Percentiles rank a stretch among this genome's conserved stretches.
These are phyloP conservation scores for Fusarium subglutinans DNA, from an alignment of 2,329 filamentous ascomycete species.

Conservation along the genomic window DNA sequence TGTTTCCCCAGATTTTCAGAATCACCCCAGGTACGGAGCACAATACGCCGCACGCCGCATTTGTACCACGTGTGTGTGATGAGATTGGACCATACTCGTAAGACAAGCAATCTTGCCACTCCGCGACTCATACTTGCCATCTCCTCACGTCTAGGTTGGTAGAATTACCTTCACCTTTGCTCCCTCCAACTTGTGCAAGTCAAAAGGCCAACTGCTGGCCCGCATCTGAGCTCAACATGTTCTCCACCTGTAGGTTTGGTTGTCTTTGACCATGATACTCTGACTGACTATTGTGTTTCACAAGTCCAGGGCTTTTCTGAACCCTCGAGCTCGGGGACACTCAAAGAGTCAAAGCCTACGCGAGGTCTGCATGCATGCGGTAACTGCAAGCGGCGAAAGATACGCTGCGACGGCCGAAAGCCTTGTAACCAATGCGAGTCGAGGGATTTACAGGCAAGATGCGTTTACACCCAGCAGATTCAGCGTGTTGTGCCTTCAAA, in stretches of 20 bases:
- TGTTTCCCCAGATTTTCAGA: not conserved
- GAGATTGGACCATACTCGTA: not conserved
- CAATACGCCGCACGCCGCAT: not conserved
- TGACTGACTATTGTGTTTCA: not conserved
- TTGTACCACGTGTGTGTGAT: not conserved
- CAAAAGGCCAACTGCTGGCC: not conserved
- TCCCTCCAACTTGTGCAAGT: not conserved
- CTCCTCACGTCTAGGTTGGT: not conserved
- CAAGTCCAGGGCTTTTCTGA: not conserved
- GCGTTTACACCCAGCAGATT: not conserved
- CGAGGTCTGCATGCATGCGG: not conserved
- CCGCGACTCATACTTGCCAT: not conserved
- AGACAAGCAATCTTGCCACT: not conserved
- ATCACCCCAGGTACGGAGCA: not conserved
- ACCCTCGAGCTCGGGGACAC: not conserved
- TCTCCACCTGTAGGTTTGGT: not conserved
- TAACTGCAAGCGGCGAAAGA: not conserved
- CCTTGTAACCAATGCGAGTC: constrained; percentile 1
- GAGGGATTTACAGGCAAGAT: not conserved
- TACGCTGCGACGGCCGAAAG: constrained; percentile 1
- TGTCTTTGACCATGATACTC: no score
- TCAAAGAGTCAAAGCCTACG: not conserved
- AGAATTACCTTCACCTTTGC: not conserved
- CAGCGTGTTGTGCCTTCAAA: not conserved
- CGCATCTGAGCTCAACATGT: not conserved